Evolutionary conservation across 2,329 filamentous ascomycete species (phyloP).

Genomic region (Endocalyx cinctus): DNA sequence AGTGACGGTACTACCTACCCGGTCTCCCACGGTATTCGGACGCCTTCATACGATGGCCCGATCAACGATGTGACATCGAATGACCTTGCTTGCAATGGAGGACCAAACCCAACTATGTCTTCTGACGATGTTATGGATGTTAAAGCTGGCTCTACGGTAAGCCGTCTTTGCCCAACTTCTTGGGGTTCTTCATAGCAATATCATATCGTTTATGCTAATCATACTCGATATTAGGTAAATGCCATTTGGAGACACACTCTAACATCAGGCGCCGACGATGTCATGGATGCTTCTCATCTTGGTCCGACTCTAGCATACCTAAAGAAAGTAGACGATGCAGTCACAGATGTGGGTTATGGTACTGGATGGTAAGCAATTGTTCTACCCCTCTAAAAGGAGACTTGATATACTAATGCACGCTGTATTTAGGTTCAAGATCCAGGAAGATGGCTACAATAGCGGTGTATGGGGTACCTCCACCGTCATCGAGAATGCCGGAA

Average conservation of each 20-base stretch:
- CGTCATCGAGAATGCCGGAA: slow-evolving; percentile 43
- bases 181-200: not conserved
- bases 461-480: slow-evolving; percentile 29
- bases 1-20: slow-evolving; percentile 41
- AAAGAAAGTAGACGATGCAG: slow-evolving; percentile 48
- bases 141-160: slow-evolving; percentile 45
- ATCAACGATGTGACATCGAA: slow-evolving; percentile 51
- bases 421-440: slow-evolving; percentile 29
- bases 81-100: slow-evolving; percentile 55
- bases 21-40: slow-evolving; percentile 45
- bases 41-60: slow-evolving; percentile 51
- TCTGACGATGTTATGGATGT: slow-evolving; percentile 49
- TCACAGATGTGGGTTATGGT: slow-evolving; percentile 37
- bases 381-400: too few species aligned
- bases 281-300: slow-evolving; percentile 52
- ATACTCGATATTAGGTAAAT: slow-evolving; percentile 29
- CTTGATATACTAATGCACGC: too few species aligned
- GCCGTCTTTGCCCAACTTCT: not conserved
- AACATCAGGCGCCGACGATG: slow-evolving; percentile 40
- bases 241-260: slow-evolving; percentile 56
- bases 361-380: slow-evolving; percentile 35
- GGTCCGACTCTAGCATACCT: slow-evolving; percentile 52
- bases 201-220: not conserved
- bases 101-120: slow-evolving; percentile 48
- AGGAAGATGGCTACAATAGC: slow-evolving; percentile 21